Conservation (phyloP, 345 rosid genomes). For the Trapa incisa region DNA sequence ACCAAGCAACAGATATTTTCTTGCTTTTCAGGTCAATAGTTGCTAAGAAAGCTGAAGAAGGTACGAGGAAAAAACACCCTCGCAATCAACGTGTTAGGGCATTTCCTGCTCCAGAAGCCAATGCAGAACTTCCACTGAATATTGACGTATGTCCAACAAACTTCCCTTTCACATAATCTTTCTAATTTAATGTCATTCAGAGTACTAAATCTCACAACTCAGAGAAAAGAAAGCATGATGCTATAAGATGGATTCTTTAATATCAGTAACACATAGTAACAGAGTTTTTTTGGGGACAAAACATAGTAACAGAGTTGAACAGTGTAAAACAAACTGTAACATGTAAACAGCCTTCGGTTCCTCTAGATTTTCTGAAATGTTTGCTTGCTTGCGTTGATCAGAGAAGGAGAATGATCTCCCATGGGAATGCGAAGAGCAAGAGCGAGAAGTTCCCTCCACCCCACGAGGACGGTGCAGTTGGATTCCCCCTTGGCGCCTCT, state of each 20-base stretch:
- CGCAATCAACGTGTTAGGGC: slow-evolving; percentile 66
- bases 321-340: no score
- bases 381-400: slow-evolving; percentile 11
- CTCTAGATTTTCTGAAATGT: neutral
- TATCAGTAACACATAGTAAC: no score
- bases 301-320: no score
- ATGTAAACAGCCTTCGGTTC: no score
- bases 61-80: slow-evolving; percentile 48
- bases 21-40: slow-evolving; percentile 40
- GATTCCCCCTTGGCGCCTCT: slow-evolving; percentile 51
- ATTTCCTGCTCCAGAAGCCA: slow-evolving; percentile 77
- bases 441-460: slow-evolving; percentile 61
- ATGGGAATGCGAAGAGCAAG: slow-evolving; percentile 63
- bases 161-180: neutral
- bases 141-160: slow-evolving; percentile 50
- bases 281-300: no score
- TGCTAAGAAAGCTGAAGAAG: slow-evolving; percentile 65
- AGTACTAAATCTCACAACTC: neutral
- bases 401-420: slow-evolving; percentile 51
- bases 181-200: neutral
- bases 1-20: neutral
- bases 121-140: slow-evolving; percentile 86
- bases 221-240: no score
- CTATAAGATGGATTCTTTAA: neutral
- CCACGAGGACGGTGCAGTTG: slow-evolving; percentile 62